phyloP scores from a whole-genome alignment of 345 rosid species.

The Pelargonium nanum region DNA sequence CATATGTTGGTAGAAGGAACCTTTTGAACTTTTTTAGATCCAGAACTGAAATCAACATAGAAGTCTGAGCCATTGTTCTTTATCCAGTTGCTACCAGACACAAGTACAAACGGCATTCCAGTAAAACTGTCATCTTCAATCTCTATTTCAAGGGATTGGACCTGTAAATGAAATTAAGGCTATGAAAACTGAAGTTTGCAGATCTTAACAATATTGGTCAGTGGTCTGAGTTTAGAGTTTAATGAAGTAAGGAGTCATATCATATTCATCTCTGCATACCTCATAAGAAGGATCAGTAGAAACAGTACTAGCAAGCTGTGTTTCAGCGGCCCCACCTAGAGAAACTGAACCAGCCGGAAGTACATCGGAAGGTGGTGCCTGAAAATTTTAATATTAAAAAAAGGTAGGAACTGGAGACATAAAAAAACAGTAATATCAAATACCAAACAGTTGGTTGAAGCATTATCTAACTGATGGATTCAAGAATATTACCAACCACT shows the following conservation, averaged over 20 bases:
- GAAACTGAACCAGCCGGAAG: slow-evolving; percentile 70
- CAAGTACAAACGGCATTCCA: slow-evolving; percentile 93
- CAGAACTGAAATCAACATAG: slow-evolving; percentile 49
- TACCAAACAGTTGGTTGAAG: slow-evolving; percentile 3
- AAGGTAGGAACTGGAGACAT: no score
- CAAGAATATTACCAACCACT: slow-evolving; percentile 77
- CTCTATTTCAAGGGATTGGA: slow-evolving; percentile 65
- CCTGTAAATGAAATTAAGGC: slow-evolving; percentile 34
- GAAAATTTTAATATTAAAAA: slow-evolving; percentile 13
- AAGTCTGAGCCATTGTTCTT: slow-evolving; percentile 69
- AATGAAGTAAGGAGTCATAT: slow-evolving; percentile 1
- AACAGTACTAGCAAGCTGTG: slow-evolving; percentile 34
- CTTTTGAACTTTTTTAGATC: slow-evolving; percentile 54
- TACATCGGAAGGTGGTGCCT: slow-evolving; percentile 65
- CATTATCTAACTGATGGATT: slow-evolving; percentile 2
- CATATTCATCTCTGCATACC: slow-evolving; percentile 30
- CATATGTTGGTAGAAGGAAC: slow-evolving; percentile 22
- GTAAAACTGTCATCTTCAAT: slow-evolving; percentile 52
- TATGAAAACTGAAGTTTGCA: slow-evolving; percentile 1
- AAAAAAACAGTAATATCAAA: neutral
- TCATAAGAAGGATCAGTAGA: slow-evolving; percentile 42
- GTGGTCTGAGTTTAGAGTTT: no score
- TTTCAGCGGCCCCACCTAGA: slow-evolving; percentile 47
- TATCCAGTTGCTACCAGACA: slow-evolving; percentile 67
- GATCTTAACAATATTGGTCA: neutral